Evolutionary conservation across 1,284 basidiomycete species (phyloP), one percentile per base, ranked within the genome.

Genomic region (Sanghuangporus baumii): DNA sequence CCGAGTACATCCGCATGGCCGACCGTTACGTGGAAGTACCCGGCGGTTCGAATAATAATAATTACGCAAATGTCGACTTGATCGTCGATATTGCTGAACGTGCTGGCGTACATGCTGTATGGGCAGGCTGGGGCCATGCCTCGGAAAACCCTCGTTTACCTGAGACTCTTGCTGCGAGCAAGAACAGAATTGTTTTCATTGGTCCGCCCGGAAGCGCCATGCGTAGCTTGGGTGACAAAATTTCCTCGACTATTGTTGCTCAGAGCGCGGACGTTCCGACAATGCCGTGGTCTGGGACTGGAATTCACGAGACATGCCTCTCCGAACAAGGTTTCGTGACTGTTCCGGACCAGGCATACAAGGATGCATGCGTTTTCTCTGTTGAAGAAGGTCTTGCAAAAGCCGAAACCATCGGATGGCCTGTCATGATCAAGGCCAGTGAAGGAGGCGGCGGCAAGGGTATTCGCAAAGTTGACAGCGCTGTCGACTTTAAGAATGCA

Each of bases 81-180:
- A 99, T 99, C 71, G 93, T 99, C 67, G 97, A 99, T 73, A 88
- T 99, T 65, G 97, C 97, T 51, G 96, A 99, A 78, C 90, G 97
- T 67, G 86, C 94, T 37, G 96, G 95, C 55, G 97, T 99, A 2
- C 96, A 99, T 74, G 97, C 97, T 56, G 97, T 99, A 41, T 99
- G 97, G 97, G 97, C 97, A 52, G 97, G 97, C 64, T 99, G 97
- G 97, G 97, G 97, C 60, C 97, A 99, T 75, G 97, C 97, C 8
- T 99, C 97, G 2, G 97, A 99, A 78, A 99, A 99, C 76, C 97
- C 97, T 3, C 88, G 96, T 65, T 80, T 99, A n/a, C 97, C 97
- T 6, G 97, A 99, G 76, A 90, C 88, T 65, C 87, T 99, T 55
- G 86, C 91, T 31, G 90, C 93, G 31, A 94, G 90, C 74, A 92